phyloP scores from a whole-genome alignment of 2,329 filamentous ascomycete species.

The Alternaria incomplexa region DNA sequence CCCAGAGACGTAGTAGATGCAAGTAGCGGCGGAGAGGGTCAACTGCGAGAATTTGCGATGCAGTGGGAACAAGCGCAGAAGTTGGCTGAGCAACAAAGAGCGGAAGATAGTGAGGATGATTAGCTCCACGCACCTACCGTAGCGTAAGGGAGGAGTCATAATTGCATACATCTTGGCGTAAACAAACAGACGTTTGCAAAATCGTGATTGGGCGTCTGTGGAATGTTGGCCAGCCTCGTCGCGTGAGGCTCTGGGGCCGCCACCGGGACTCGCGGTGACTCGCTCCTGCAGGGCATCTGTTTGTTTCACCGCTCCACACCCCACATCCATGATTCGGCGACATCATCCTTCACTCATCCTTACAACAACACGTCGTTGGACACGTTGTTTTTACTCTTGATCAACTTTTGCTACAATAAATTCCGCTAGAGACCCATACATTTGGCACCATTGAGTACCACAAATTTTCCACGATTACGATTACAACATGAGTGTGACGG shows the following conservation, averaged over 20 bases:
- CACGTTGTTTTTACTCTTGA: background rate
- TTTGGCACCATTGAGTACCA: background rate
- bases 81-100: conserved; percentile 50
- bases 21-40: conserved; percentile 66
- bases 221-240: conserved; percentile 14
- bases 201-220: conserved; percentile 10
- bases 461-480: background rate
- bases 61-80: conserved; percentile 56
- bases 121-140: conserved; percentile 15
- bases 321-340: conserved; percentile 20
- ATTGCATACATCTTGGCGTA: conserved; percentile 3
- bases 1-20: conserved; percentile 88
- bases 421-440: background rate
- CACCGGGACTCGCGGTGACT: conserved; percentile 23
- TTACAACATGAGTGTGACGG: background rate
- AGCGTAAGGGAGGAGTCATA: conserved; percentile 3
- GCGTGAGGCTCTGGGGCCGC: conserved; percentile 15
- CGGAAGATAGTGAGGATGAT: conserved; percentile 48
- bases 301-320: conserved; percentile 21
- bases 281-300: conserved; percentile 13
- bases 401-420: conserved; percentile 8
- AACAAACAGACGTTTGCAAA: conserved; percentile 11
- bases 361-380: conserved; percentile 8
- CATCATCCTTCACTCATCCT: background rate
- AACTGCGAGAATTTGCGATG: conserved; percentile 70